Evolutionary conservation across 148 eudicot species (phyloP), one percentile per base, ranked within the genome.

Genomic region (Hydrangea macrophylla): DNA sequence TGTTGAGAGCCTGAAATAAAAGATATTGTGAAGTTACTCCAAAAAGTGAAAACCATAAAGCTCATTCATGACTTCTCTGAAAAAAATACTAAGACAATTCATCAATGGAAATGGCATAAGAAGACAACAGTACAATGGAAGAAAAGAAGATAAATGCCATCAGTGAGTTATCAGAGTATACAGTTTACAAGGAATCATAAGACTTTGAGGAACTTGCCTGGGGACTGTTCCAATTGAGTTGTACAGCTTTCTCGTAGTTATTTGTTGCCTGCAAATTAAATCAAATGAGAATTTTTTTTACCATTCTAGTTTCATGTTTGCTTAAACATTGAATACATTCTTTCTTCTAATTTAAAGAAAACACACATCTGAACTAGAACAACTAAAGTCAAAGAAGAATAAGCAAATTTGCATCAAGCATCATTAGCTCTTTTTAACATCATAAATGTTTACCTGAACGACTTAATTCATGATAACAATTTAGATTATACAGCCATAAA

Each of bases 191-290:
- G 23, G n/a, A 39, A 64, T 26, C 40, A 62, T 44, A 3, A 26
- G 55, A 27, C n/a, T 28, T 13, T 60, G 20, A 62, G 69, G 1
- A 74, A 48, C 55, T 13, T 77, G 82, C 98, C 96, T 94, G 98
- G 55, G 97, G 97, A 81, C 92, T 94, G 73, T 94, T 94, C 98
- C 98, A 94, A 63, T 88, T 90, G 63, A 94, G 88, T 71, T 82
- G 81, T 22, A 94, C 97, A 22, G 98, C 92, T 73, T 85, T 88
- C 74, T 84, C 97, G 74, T 94, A 94, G 71, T 88, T 83, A 57
- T 79, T 76, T 64, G 98, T 85, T 48, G 98, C 98, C 92, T 93
- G 85, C 64, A 71, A 80, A 63, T 25, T 32, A 65, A 53, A 68
- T 33, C 76, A 25, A 66, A 67, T 23, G 32, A 45, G 3, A 57